Evolutionary conservation across 208 protist species (phyloP), one percentile per base, ranked within the genome.

Genomic region (Endotrypanum monterogeii): DNA sequence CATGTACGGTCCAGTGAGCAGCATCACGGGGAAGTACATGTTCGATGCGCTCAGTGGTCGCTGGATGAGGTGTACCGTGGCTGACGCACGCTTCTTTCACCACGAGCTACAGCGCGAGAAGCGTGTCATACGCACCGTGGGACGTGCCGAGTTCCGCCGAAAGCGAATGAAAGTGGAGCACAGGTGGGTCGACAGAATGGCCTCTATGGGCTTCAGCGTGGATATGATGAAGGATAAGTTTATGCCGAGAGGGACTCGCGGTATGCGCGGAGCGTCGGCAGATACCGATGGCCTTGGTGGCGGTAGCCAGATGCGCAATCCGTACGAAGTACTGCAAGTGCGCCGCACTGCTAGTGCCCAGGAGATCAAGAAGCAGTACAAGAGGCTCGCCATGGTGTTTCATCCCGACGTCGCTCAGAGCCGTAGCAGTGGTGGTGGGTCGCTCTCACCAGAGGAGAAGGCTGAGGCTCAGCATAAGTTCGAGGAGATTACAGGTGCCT

Each of bases 321-420:
- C 90, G 3, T 96, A 96, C 71, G 85, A 94, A 41, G 89, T 91
- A 23, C 80, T 96, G 35, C 78, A 84, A 11, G 83, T 96, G 39
- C 78, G 82, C n/a, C 83, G 86, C 51, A 88, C 79, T 16, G 88
- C 92, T 30, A 90, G 81, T 23, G 60, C 74, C 68, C 75, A 84
- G 68, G 78, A 91, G 54, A 89, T 96, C 55, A 94, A 94, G 81
- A 74, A 82, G 50, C 83, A 94, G 82, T 96, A 95, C 80, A 96
- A 95, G 78, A 93, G 89, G 71, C 84, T 96, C 5, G 92, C 92
- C 28, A 94, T 92, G 84, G 77, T 95, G 14, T 95, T 94, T 73
- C 92, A 96, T 71, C 92, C 92, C 12, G 92, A 96, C 69, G 87
- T 91, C n/a, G 83, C 73, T 14, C 80, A 85, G 71, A 80, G 77